A percentile compares a stretch with the other conserved stretches of the same genome.
These are phyloP conservation scores for Neospermospora avenae DNA, from an alignment of 2,329 filamentous ascomycete species.

Conservation along the genomic window DNA sequence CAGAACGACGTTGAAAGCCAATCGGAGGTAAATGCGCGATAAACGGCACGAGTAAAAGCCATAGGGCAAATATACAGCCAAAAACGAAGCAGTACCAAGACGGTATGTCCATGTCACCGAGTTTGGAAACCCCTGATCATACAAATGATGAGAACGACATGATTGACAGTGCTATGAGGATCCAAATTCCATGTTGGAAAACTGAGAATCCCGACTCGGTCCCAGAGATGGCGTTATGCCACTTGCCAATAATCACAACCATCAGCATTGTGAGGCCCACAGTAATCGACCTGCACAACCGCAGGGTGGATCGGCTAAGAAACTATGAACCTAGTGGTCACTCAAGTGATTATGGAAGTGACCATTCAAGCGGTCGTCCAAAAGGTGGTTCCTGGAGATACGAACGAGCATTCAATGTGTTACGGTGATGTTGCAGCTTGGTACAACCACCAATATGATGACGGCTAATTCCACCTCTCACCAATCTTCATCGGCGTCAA, in stretches of 20 bases:
- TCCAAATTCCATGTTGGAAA: background rate
- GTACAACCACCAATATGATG: background rate
- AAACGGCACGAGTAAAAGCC: slow-evolving; percentile 10
- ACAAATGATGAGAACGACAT: background rate
- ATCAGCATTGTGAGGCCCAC: background rate
- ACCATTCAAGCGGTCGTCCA: background rate
- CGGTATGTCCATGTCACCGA: slow-evolving; percentile 10
- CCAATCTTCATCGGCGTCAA: background rate
- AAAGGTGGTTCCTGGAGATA: background rate
- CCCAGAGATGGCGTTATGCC: background rate
- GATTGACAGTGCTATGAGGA: background rate
- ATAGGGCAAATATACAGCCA: slow-evolving; percentile 13
- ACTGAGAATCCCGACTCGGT: background rate
- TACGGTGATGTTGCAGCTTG: background rate
- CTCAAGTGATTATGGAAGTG: background rate
- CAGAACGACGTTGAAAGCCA: background rate
- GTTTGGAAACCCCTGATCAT: background rate
- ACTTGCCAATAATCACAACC: background rate
- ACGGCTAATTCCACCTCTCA: background rate
- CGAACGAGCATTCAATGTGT: background rate
- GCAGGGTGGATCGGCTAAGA: background rate
- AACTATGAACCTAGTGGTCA: background rate
- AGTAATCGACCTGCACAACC: background rate
- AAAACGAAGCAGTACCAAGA: slow-evolving; percentile 12
- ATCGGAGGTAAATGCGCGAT: background rate